phyloP scores from a whole-genome alignment of 805 yeast genomes.

The Saccharomycopsis synnaedendra region DNA sequence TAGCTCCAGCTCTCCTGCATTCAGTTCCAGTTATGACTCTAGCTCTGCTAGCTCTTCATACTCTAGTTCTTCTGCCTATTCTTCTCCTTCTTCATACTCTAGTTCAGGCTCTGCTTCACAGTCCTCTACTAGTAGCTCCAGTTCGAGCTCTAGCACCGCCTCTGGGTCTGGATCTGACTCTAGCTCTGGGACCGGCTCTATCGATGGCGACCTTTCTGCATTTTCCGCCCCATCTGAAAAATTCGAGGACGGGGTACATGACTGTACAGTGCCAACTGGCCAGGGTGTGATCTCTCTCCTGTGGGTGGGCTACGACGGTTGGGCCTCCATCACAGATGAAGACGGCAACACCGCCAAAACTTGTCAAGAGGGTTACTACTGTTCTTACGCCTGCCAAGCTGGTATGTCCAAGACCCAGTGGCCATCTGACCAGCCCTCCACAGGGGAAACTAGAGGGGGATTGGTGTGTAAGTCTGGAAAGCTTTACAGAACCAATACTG shows the following conservation, averaged over 20 bases:
- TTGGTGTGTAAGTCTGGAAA: conserved; percentile 72
- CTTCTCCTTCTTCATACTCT: not conserved
- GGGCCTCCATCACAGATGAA: conserved; percentile 53
- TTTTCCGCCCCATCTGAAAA: conserved; percentile 37
- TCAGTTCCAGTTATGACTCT: not conserved
- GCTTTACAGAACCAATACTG: conserved; percentile 69
- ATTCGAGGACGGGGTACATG: conserved; percentile 59
- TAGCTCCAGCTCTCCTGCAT: not conserved
- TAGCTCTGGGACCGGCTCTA: conserved; percentile 26
- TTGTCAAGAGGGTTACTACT: conserved; percentile 84
- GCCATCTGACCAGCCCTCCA: conserved; percentile 80
- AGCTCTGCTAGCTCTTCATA: not conserved
- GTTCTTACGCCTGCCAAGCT: conserved; percentile 96
- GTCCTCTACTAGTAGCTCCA: conserved; percentile 18
- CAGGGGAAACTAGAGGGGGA: conserved; percentile 93
- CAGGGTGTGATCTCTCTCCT: conserved; percentile 73
- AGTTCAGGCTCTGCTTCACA: conserved; percentile 9
- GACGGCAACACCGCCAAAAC: conserved; percentile 56
- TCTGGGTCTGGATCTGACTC: conserved; percentile 14
- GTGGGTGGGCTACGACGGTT: conserved; percentile 70
- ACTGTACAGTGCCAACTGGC: conserved; percentile 71
- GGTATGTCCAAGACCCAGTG: conserved; percentile 99
- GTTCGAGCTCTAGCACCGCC: conserved; percentile 25
- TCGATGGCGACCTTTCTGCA: conserved; percentile 41
- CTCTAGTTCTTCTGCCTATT: not conserved